phyloP scores from a whole-genome alignment of 2,329 filamentous ascomycete genomes.

The Penicillium olsonii region DNA sequence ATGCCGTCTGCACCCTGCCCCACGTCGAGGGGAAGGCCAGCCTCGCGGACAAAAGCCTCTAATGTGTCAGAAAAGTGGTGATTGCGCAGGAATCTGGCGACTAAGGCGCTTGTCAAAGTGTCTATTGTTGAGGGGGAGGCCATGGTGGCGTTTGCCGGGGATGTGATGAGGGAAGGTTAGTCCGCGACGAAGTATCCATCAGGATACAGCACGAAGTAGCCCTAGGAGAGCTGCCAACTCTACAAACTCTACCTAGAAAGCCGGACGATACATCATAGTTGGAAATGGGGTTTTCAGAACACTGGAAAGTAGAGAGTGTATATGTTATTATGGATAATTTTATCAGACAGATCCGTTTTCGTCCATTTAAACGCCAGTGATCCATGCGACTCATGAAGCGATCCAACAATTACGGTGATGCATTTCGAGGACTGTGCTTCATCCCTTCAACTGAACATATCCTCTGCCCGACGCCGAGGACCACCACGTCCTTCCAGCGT shows the following conservation, averaged over 20 bases:
- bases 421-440: not conserved
- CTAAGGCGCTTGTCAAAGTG: constrained; percentile 36
- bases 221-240: no score
- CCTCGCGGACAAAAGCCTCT: constrained; percentile 59
- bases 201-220: no score
- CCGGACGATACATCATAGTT: no score
- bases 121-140: constrained; percentile 18
- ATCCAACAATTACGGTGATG: constrained; percentile 2
- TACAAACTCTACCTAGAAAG: no score
- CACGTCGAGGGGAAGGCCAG: constrained; percentile 54
- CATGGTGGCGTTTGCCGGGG: constrained; percentile 11
- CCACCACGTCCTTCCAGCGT: constrained; percentile 60
- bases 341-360: constrained; percentile 10
- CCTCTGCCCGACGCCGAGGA: constrained; percentile 68
- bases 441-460: constrained; percentile 64
- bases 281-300: no score
- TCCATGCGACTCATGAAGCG: constrained; percentile 14
- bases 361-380: constrained; percentile 18
- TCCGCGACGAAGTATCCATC: not conserved
- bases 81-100: constrained; percentile 46
- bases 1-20: constrained; percentile 40
- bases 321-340: constrained; percentile 13
- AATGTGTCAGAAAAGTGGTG: constrained; percentile 55
- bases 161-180: not conserved
- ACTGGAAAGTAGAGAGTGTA: constrained; percentile 6